Percentiles rank a stretch among this genome's conserved stretches.
These are phyloP conservation scores for Curvularia spicifera DNA, from an alignment of 2,329 filamentous ascomycete species.

Conservation along the genomic window DNA sequence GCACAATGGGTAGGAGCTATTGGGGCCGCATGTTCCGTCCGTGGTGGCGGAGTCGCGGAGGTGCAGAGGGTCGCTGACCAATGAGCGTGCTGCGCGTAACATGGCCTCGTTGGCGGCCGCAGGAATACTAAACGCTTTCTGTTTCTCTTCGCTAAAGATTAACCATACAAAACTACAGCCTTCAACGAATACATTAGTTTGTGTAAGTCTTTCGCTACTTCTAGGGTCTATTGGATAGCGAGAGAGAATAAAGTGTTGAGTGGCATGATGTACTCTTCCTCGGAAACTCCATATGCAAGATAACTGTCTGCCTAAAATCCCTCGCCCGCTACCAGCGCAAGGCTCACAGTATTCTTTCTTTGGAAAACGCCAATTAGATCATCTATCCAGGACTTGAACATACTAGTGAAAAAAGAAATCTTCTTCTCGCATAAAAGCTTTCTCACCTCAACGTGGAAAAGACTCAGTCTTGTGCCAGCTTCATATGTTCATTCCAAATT, in stretches of 20 bases:
- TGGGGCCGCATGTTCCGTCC: conserved; percentile 27
- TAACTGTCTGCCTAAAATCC: not conserved
- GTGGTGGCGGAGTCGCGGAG: conserved; percentile 33
- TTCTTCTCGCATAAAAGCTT: not conserved
- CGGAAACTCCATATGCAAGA: not conserved
- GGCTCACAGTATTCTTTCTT: not conserved
- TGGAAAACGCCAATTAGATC: not conserved
- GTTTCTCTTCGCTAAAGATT: not conserved
- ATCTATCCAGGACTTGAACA: not conserved
- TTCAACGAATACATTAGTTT: not conserved
- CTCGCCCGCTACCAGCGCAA: not conserved
- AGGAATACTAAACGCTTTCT: not conserved
- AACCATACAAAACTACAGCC: not conserved
- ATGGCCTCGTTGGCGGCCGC: not conserved
- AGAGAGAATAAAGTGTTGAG: not conserved
- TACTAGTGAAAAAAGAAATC: not conserved
- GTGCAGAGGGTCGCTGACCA: conserved; percentile 16
- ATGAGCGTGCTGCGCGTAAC: conserved; percentile 14
- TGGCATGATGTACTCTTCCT: not conserved
- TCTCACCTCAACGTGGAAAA: too few species aligned
- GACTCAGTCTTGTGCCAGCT: too few species aligned
- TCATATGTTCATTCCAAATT: too few species aligned
- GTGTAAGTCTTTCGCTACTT: not conserved
- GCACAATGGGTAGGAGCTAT: conserved; percentile 25
- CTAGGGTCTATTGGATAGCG: not conserved